Conservation (phyloP, 2,329 filamentous ascomycete species). For the Gyromitra esculenta region DNA sequence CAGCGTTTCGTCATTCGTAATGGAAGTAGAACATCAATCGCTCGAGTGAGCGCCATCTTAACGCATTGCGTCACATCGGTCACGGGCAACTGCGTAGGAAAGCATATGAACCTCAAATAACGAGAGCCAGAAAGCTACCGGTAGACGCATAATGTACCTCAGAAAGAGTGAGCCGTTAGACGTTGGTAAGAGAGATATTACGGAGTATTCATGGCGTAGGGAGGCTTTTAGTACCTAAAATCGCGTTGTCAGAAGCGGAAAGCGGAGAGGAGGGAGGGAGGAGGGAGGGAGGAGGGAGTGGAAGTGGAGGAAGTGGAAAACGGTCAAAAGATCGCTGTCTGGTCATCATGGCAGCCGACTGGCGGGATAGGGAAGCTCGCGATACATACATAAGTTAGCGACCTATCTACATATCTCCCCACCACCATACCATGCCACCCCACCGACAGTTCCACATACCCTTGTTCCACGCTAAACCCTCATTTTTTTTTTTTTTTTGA, state of each 20-base stretch:
- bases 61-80: slow-evolving; percentile 37
- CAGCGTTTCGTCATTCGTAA: slow-evolving; percentile 23
- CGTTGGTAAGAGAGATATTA: slow-evolving; percentile 30
- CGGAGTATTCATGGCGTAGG: neutral
- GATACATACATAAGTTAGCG: slow-evolving; percentile 35
- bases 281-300: slow-evolving; percentile 11
- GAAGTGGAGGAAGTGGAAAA: slow-evolving; percentile 10
- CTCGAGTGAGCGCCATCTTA: slow-evolving; percentile 10
- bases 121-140: slow-evolving; percentile 37
- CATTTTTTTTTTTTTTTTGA: slow-evolving; percentile 24
- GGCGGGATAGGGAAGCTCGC: slow-evolving; percentile 35
- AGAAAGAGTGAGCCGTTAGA: slow-evolving; percentile 18
- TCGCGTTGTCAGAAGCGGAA: neutral
- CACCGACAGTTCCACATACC: slow-evolving; percentile 41
- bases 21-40: slow-evolving; percentile 18
- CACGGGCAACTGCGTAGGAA: slow-evolving; percentile 42
- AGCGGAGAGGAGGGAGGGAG: neutral
- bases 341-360: slow-evolving; percentile 35
- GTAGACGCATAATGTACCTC: slow-evolving; percentile 25
- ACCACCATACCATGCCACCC: slow-evolving; percentile 43
- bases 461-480: slow-evolving; percentile 47
- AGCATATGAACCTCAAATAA: slow-evolving; percentile 29
- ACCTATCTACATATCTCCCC: slow-evolving; percentile 30
- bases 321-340: slow-evolving; percentile 13
- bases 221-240: slow-evolving; percentile 9